A percentile compares a stretch with the other conserved stretches of the same genome.
Evolutionary conservation across 306 rosid genomes (phyloP).

Genomic region (Purshia tridentata): DNA sequence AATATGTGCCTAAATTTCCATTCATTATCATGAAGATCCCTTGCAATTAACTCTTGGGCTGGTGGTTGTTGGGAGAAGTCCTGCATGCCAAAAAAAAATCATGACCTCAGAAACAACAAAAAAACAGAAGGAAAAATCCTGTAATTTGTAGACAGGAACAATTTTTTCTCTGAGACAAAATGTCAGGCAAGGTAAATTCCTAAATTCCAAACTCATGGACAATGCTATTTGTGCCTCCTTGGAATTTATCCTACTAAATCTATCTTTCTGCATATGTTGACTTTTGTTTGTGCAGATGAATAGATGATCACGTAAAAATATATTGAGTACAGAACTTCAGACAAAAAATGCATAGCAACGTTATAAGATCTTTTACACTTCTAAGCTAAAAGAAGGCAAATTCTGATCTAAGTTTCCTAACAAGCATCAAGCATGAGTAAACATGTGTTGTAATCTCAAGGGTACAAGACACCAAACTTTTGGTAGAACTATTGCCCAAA

Average conservation of each 20-base stretch:
- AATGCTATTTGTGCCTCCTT: not conserved
- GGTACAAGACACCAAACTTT: not conserved
- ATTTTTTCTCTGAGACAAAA: not conserved
- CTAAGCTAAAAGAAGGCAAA: not conserved
- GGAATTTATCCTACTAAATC: not conserved
- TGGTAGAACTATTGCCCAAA: conserved; percentile 9
- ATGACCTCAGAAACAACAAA: conserved; percentile 5
- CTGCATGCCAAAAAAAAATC: conserved; percentile 39
- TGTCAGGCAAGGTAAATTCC: not conserved
- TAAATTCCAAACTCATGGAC: not conserved
- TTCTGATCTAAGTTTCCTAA: not conserved
- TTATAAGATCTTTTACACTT: not conserved
- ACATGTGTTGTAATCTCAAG: not conserved
- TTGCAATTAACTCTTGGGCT: conserved; percentile 88
- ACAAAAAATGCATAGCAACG: not conserved
- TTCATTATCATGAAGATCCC: conserved; percentile 93
- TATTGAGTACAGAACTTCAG: not conserved
- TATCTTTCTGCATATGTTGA: not conserved
- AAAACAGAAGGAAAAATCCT: not conserved
- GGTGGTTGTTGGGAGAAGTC: conserved; percentile 97
- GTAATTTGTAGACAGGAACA: not conserved
- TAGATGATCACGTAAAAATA: not conserved
- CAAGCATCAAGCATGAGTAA: not conserved
- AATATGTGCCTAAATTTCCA: conserved; percentile 99
- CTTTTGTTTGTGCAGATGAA: not conserved